Evolutionary conservation across 2,329 filamentous ascomycete species (phyloP).

Genomic region (Canariomyces notabilis): DNA sequence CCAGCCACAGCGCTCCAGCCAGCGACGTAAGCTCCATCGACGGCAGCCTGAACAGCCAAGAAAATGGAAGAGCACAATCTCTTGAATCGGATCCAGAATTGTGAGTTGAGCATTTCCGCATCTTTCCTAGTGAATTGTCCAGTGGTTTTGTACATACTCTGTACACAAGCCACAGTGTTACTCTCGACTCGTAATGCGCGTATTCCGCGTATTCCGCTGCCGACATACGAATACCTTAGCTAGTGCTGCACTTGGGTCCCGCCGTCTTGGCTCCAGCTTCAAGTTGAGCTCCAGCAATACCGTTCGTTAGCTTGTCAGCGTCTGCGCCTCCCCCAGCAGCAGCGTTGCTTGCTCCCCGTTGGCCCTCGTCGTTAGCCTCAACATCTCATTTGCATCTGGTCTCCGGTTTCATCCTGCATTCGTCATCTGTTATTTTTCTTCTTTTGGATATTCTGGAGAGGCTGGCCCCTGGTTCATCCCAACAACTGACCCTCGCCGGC

Average conservation of each 20-base stretch:
- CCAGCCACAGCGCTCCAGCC: conserved; percentile 37
- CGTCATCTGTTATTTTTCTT: conserved; percentile 5
- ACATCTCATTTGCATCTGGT: background rate
- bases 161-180: no score
- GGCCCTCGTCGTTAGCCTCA: conserved; percentile 20
- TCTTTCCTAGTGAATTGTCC: conserved; percentile 13
- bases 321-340: conserved; percentile 23
- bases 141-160: no score
- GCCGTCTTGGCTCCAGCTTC: background rate
- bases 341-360: conserved; percentile 17
- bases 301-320: background rate
- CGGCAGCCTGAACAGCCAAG: conserved; percentile 4
- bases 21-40: conserved; percentile 28
- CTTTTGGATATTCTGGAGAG: conserved; percentile 12
- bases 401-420: conserved; percentile 4
- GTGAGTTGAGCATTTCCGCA: conserved; percentile 36
- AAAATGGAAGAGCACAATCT: conserved; percentile 7
- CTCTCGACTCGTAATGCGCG: conserved; percentile 10
- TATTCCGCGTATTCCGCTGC: background rate
- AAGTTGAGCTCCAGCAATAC: no score
- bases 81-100: conserved; percentile 44
- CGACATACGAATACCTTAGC: background rate
- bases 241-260: background rate
- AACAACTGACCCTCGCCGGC: conserved; percentile 16
- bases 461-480: conserved; percentile 7